Conservation (phyloP, 495 filamentous ascomycete species). For the Hypoxylon lenormandii region DNA sequence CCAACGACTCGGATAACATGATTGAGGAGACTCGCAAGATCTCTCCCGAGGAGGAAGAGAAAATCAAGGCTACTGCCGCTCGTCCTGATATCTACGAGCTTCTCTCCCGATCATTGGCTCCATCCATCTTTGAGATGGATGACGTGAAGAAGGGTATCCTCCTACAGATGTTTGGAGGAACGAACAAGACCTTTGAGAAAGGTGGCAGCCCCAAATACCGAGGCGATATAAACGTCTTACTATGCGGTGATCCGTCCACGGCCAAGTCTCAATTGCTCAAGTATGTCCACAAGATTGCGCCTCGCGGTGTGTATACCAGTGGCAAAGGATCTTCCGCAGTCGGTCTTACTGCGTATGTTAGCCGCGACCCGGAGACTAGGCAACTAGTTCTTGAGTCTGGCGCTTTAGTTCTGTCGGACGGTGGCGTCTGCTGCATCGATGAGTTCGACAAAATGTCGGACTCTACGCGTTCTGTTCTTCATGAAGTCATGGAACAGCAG, state of each 20-base stretch:
- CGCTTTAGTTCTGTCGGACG: slow-evolving; percentile 93
- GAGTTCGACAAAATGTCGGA: slow-evolving; percentile 99
- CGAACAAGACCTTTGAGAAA: slow-evolving; percentile 98
- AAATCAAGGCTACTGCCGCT: slow-evolving; percentile 83
- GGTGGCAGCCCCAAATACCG: slow-evolving; percentile 94
- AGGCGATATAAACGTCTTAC: slow-evolving; percentile 95
- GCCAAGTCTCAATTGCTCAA: slow-evolving; percentile 92
- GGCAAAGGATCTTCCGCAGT: slow-evolving; percentile 98
- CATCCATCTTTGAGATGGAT: slow-evolving; percentile 97
- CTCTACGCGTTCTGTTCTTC: slow-evolving; percentile 90
- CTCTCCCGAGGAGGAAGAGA: slow-evolving; percentile 87
- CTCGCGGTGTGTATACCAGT: slow-evolving; percentile 95
- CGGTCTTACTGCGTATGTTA: slow-evolving; percentile 97
- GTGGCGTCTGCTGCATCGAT: slow-evolving; percentile 97
- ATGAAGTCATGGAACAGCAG: slow-evolving; percentile 99
- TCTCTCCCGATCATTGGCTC: slow-evolving; percentile 88
- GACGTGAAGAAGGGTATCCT: slow-evolving; percentile 99
- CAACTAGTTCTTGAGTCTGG: slow-evolving; percentile 97
- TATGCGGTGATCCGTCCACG: slow-evolving; percentile 96
- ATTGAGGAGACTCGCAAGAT: slow-evolving; percentile 86
- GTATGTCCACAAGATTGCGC: slow-evolving; percentile 97
- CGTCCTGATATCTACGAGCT: slow-evolving; percentile 94
- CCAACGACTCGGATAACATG: slow-evolving; percentile 76
- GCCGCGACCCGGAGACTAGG: slow-evolving; percentile 90
- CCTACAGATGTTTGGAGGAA: slow-evolving; percentile 94